Evolutionary conservation across 2,329 filamentous ascomycete species (phyloP).

Genomic region (Penicillium sp.): DNA sequence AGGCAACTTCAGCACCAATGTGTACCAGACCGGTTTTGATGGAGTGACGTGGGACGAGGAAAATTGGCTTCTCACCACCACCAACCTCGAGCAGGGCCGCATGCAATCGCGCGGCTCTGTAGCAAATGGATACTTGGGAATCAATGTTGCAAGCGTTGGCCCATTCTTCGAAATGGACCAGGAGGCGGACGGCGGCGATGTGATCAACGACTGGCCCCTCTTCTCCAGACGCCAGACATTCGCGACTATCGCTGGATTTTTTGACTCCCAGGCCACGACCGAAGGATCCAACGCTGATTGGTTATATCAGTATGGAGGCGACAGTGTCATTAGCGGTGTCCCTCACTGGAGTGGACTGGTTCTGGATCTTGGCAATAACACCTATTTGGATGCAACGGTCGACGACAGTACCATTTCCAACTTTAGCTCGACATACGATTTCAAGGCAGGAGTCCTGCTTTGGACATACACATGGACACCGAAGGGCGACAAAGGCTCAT

Average conservation of each 20-base stretch:
- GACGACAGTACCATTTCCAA: conserved; percentile 54
- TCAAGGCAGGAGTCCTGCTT: conserved; percentile 57
- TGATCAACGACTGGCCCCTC: conserved; percentile 63
- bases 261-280: conserved; percentile 54
- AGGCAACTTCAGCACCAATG: conserved; percentile 15
- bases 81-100: conserved; percentile 52
- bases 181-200: conserved; percentile 46
- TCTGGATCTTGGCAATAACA: conserved; percentile 51
- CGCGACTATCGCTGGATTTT: conserved; percentile 64
- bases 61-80: conserved; percentile 53
- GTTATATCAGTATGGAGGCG: conserved; percentile 63
- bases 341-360: conserved; percentile 63
- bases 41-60: conserved; percentile 56
- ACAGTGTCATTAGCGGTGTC: conserved; percentile 65
- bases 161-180: conserved; percentile 55
- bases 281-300: conserved; percentile 62
- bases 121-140: conserved; percentile 61
- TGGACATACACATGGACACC: conserved; percentile 67
- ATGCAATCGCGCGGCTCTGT: conserved; percentile 57
- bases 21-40: conserved; percentile 49
- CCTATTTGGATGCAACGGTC: conserved; percentile 57
- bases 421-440: conserved; percentile 58
- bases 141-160: conserved; percentile 58
- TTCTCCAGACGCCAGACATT: conserved; percentile 60
- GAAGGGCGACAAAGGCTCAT: conserved; percentile 41